Base-by-base conservation (phyloP, 805 yeast species). In the Pichia cabralensis region DNA sequence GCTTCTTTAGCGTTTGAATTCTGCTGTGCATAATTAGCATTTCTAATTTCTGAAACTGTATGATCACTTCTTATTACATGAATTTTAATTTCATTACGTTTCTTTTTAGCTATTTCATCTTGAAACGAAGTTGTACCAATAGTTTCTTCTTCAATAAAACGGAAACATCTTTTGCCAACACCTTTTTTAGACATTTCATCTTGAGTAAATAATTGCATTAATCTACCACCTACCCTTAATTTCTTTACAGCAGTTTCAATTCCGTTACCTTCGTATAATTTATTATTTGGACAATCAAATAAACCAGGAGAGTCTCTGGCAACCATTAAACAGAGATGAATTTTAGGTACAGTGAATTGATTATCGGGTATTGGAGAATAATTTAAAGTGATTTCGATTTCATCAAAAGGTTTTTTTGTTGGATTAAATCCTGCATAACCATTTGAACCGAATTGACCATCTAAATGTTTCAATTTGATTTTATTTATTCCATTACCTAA, bases 141-240 rank as follows among this genome's bases (percentile, higher is more conserved):
- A 4, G 65, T 53, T 41, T 65, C 70, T 43, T 74, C 82, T 47
- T 88, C 94, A 2, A 66, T 76, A 43, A 85, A 80, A 41, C 74
- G 73, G 56, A 85, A 85, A 4, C 81, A 66, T 40, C 96, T 62
- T 43, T 76, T 71, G 9, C 95, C 94, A 50, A 83, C 71, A 0
- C 92, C 88, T 30, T 73, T 69, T 26, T 78, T 61, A 34, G 74
- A 55, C 94, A 89, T 84, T 51, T 86, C 95, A 46, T 88, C 96
- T 46, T 75, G 76, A 0, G 96, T 88, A 55, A 71, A 86, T 1
- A 95, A 94, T 48, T 84, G 89, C 94, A 84, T 83, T 56, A 88
- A 56, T 46, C 95, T 67, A 5, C 81, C 94, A 4, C 83, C 95
- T 40, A 85, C 72, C 47, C 92, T 72, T 43, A 89, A 53, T 52